Base-by-base conservation (phyloP, 73 alveolate species). In the Effrenium voratum region DNA sequence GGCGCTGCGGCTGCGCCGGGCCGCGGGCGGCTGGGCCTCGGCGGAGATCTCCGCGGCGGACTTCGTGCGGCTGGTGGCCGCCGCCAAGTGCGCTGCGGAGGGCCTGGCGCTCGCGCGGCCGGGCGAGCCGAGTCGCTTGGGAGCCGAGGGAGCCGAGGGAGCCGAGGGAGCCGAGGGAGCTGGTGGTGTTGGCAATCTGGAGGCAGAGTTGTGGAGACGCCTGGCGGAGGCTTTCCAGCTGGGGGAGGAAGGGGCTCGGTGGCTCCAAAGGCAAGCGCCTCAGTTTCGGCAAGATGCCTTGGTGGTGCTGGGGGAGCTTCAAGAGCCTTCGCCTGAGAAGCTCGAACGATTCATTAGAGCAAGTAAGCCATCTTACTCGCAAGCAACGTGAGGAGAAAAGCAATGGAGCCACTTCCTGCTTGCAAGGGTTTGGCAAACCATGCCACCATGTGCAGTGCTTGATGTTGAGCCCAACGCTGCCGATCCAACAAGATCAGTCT, bases 21-120 rank as follows among this genome's bases (percentile, higher is more conserved):
- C 97, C 44, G 97, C 97, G 8, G 97, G 97, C 1, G 40, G 38
- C n/a, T 90, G 97, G 97, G 97, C 97, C 52, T 30, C 28, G 43
- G 76, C 75, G n/a, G 5, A 34, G 50, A 66, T 90, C 57, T 68
- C 86, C 26, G 97, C 97, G 19, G 87, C 86, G 34, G 97, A 90
- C 57, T 90, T 90, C n/a, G 88, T 90, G 5, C 86, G 97, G 30
- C 68, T 90, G 76, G 30, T 90, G 45, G 44, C 50, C 15, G 38
- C 75, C 30, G 30, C 59, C 44, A 77, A 50, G 45, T 36, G 45
- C 88, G 87, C 88, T 19, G 97, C 97, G 3, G 88, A 90, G 28
- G 97, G 76, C 55, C 40, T 90, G 30, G 76, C 72, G n/a, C 22
- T 82, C 52, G 49, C 49, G 73, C 92, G 34, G 75, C 73, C 49